phyloP scores from a whole-genome alignment of 1,284 basidiomycete species.

The Flammula alnicola region DNA sequence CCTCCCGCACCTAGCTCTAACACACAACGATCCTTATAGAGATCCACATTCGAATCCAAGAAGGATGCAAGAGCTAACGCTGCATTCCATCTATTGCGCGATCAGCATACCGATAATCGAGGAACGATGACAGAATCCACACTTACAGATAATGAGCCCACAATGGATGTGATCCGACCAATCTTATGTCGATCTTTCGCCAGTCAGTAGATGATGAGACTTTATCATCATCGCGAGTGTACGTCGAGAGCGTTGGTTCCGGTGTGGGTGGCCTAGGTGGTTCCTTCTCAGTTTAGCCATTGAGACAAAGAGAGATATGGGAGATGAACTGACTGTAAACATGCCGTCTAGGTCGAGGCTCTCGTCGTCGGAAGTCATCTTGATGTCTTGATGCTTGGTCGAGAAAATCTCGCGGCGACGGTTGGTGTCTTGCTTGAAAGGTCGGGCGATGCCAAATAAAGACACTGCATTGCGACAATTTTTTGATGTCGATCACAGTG shows the following conservation, averaged over 20 bases:
- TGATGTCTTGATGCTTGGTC: too few relatives aligned
- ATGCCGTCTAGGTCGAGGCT: constrained; percentile 32
- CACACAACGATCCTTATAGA: constrained; percentile 55
- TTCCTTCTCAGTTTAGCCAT: constrained; percentile 36
- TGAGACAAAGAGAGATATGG: not conserved
- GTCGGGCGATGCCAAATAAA: too few relatives aligned
- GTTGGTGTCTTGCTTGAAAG: too few relatives aligned
- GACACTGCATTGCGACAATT: too few relatives aligned
- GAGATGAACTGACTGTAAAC: constrained; percentile 34
- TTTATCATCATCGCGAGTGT: constrained; percentile 40
- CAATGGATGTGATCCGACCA: constrained; percentile 88
- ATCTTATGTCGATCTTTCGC: constrained; percentile 63
- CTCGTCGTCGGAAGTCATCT: constrained; percentile 25
- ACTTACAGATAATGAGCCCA: constrained; percentile 91
- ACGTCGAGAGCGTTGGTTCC: constrained; percentile 54
- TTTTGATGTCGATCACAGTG: too few relatives aligned
- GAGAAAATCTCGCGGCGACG: too few relatives aligned
- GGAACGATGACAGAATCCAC: not conserved
- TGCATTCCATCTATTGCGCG: constrained; percentile 78
- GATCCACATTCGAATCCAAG: constrained; percentile 59
- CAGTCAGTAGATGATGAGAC: constrained; percentile 30
- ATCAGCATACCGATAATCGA: constrained; percentile 1
- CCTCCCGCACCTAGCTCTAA: constrained; percentile 95
- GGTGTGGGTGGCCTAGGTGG: constrained; percentile 63
- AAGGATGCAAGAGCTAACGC: constrained; percentile 77